Evolutionary conservation across 2,329 filamentous ascomycete species (phyloP).

Genomic region (Colletotrichum euphorbiae): DNA sequence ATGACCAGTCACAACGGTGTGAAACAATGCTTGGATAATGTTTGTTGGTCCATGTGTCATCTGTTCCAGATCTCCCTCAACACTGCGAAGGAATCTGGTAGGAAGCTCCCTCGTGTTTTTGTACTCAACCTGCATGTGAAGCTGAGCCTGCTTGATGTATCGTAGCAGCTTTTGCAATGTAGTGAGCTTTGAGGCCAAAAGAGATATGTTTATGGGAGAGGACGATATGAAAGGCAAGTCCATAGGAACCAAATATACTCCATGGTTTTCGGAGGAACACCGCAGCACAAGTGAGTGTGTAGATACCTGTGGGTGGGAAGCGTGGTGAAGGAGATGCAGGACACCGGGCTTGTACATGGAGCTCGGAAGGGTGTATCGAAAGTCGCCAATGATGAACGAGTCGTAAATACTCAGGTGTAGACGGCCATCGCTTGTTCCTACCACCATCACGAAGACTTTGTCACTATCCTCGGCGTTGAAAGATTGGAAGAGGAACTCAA

Average conservation of each 20-base stretch:
- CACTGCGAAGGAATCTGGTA: conserved; percentile 78
- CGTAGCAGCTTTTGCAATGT: conserved; percentile 87
- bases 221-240: conserved; percentile 86
- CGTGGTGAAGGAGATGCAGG: conserved; percentile 66
- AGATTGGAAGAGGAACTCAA: conserved; percentile 76
- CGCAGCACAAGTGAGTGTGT: conserved; percentile 79
- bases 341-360: conserved; percentile 41
- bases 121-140: conserved; percentile 85
- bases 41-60: conserved; percentile 65
- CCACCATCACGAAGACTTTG: conserved; percentile 82
- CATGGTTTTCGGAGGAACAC: conserved; percentile 53
- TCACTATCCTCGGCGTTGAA: conserved; percentile 74
- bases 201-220: conserved; percentile 82
- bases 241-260: conserved; percentile 76
- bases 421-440: conserved; percentile 76
- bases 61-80: conserved; percentile 80
- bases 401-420: conserved; percentile 87
- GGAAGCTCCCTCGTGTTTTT: conserved; percentile 85
- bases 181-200: conserved; percentile 88
- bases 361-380: conserved; percentile 60
- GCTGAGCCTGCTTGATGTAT: conserved; percentile 84
- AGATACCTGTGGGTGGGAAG: conserved; percentile 79
- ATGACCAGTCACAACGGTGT: conserved; percentile 86
- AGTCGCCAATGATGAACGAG: conserved; percentile 81
- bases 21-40: conserved; percentile 83